Percentiles rank a stretch among this genome's conserved stretches.
Evolutionary conservation across 305 asterid species (phyloP).

Genomic region (Fraxinus ornus): DNA sequence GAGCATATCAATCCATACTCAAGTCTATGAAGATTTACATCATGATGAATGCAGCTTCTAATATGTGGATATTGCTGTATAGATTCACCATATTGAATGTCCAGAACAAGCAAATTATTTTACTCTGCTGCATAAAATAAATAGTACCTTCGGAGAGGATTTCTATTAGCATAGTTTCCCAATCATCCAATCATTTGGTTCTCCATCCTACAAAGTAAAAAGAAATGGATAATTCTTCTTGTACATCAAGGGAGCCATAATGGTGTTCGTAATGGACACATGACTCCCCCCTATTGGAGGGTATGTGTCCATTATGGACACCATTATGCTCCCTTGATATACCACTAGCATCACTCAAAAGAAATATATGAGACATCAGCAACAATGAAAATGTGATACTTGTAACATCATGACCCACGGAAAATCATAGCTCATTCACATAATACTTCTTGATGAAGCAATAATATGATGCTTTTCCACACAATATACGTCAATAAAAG

Average conservation of each 20-base stretch:
- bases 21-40: not conserved
- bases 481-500: not conserved
- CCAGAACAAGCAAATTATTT: slow-evolving; percentile 11
- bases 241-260: no score
- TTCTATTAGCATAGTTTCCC: slow-evolving; percentile 86
- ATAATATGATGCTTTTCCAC: not conserved
- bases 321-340: no score
- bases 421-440: not conserved
- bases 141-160: slow-evolving; percentile 89
- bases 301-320: no score
- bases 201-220: slow-evolving; percentile 67
- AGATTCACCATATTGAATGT: not conserved
- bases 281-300: no score
- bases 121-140: not conserved
- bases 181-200: slow-evolving; percentile 85
- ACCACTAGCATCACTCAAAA: no score
- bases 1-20: not conserved
- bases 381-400: not conserved
- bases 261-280: no score
- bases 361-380: not conserved
- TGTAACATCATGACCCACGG: slow-evolving; percentile 9
- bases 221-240: no score
- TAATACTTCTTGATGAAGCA: slow-evolving; percentile 17
- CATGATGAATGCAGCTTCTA: not conserved
- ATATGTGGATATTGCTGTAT: not conserved